phyloP scores from a whole-genome alignment of 1,139 yeast genomes.

The Taphrina populina region DNA sequence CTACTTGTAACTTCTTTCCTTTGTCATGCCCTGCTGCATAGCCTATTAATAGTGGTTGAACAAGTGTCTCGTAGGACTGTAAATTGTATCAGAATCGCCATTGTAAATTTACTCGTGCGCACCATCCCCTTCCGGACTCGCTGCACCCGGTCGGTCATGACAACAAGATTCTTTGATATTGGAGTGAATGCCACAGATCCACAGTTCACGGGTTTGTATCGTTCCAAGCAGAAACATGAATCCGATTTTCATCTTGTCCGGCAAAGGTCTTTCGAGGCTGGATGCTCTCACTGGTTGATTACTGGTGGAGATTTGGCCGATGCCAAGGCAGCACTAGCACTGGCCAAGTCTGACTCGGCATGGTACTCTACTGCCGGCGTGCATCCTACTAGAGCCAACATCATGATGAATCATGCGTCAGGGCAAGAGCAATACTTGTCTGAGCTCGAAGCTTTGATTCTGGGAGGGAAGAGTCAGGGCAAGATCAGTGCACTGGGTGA shows the following conservation, averaged over 20 bases:
- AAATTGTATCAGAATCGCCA: no score
- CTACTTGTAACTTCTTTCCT: no score
- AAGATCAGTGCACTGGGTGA: constrained; percentile 42
- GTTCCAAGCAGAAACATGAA: constrained; percentile 66
- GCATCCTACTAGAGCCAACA: constrained; percentile 57
- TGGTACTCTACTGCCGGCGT: constrained; percentile 76
- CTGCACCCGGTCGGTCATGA: no score
- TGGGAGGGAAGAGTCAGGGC: constrained; percentile 53
- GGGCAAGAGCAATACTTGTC: constrained; percentile 45
- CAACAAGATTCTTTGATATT: constrained; percentile 31
- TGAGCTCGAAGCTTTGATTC: constrained; percentile 54
- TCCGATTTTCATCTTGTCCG: constrained; percentile 66
- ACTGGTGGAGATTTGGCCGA: constrained; percentile 80
- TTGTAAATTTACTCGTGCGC: no score
- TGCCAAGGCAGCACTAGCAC: constrained; percentile 52
- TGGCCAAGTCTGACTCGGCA: constrained; percentile 46
- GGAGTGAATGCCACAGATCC: constrained; percentile 69
- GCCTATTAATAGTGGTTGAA: no score
- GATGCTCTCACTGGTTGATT: constrained; percentile 68
- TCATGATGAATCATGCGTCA: constrained; percentile 8
- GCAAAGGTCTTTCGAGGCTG: constrained; percentile 61
- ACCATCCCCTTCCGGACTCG: no score
- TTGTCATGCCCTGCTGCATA: no score
- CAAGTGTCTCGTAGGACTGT: no score
- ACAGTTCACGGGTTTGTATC: constrained; percentile 80